Conservation (phyloP, 495 filamentous ascomycete genomes). For the Talaromyces wortmannii region DNA sequence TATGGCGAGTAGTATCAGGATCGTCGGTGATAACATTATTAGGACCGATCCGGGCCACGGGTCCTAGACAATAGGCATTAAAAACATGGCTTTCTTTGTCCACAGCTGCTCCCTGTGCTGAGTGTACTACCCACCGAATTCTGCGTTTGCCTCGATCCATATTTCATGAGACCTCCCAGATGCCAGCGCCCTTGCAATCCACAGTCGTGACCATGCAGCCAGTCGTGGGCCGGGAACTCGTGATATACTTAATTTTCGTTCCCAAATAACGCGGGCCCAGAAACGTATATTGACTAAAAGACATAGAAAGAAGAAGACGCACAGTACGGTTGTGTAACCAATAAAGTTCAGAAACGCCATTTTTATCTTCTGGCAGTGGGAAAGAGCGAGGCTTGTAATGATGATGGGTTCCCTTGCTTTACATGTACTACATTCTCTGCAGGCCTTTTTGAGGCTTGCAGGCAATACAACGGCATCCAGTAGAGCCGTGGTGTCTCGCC, state of each 20-base stretch:
- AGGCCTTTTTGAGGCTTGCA: too few relatives aligned
- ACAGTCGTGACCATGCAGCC: neutral
- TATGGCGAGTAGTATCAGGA: conserved; percentile 20
- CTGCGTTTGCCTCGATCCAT: neutral
- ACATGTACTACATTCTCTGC: too few relatives aligned
- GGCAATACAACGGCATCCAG: too few relatives aligned
- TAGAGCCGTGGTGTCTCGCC: too few relatives aligned
- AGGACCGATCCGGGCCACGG: conserved; percentile 34
- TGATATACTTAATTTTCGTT: neutral
- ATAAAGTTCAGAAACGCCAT: too few relatives aligned
- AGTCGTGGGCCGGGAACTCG: neutral
- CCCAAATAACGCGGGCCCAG: neutral
- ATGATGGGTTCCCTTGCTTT: too few relatives aligned
- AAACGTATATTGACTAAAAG: neutral
- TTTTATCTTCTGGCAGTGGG: too few relatives aligned
- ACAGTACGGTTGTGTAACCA: conserved; percentile 11
- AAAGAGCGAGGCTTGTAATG: too few relatives aligned
- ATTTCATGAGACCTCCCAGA: neutral
- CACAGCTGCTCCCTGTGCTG: neutral
- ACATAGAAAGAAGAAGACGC: neutral
- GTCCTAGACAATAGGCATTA: conserved; percentile 17
- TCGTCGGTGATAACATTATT: conserved; percentile 32
- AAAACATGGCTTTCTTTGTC: too few relatives aligned
- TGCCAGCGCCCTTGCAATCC: neutral
- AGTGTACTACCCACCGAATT: neutral